Base-by-base conservation (phyloP, 2,329 filamentous ascomycete genomes). In the Neofusicoccum sp. region DNA sequence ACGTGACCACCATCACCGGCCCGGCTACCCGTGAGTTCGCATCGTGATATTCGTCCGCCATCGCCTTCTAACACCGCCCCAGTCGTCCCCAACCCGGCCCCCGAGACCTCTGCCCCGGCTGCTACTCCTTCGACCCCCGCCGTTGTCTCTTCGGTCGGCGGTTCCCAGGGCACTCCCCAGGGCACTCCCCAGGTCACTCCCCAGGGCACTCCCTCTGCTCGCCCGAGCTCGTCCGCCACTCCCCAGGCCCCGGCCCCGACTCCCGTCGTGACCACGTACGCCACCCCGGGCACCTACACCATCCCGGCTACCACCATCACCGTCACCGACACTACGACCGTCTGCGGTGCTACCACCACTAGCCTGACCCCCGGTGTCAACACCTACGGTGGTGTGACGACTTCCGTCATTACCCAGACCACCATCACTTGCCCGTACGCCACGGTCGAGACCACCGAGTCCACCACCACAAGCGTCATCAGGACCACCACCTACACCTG, bases 301-400 rank as follows among this genome's bases (percentile, higher is more conserved):
- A 87, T 91, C 82, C 87, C 88, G 69, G 88, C 89, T 64, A 89
- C 84, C 69, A 93, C 89, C 66, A 73, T 91, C 67, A 88, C 86
- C 65, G 79, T 93, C 68, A 87, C 83, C 66, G 81, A 87, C 76
- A 84, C 85, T 65, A 89, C 87, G 69, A 90, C 87, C 43, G 88
- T 90, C 66, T 87, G 85, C 76, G 88, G 78, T 69, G 84, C 85
- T 59, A 81, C 85, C 66, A 83, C 85, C 64, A 89, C 89, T 68
- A 77, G 81, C 56, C 81, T 91, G 56, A 79, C 87, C 61, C 75
- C 83, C 64, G 90, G 90, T 72, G 86, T 83, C 45, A 82, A 90
- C 83, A 91, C 88, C 67, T 78, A 88, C 66, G 90, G 89, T 69
- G 89, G 89, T 80, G 85, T 90, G 64, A 91, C 88, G 66, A 92